Evolutionary conservation across 805 yeast species (phyloP), one percentile per base, ranked within the genome.

Genomic region (Ascoidea tarda): DNA sequence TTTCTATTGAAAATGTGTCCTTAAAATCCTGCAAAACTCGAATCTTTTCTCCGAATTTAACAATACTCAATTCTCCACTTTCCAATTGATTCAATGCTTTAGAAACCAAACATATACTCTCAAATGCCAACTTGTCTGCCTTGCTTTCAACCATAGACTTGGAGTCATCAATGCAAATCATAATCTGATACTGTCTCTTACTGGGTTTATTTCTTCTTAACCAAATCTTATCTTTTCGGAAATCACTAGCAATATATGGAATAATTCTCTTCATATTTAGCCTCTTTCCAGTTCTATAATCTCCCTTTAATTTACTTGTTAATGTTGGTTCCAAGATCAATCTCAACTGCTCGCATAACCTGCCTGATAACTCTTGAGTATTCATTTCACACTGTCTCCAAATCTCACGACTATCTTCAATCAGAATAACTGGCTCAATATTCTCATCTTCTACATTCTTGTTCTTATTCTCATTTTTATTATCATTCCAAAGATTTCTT

Each of bases 181-280:
- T 87, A 57, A 93, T 87, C 71, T 93, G 99, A 66, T 93, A 93
- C 65, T 90, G 93, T 62, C 99, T 82, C 72, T 93, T 93, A 59
- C 95, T 86, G 53, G 99, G 99, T 64, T 93, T 91, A 5, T 97
- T 89, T 68, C 99, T 80, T 65, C 96, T 80, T 69, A 93, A 76
- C 99, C 99, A 93, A 54, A 93, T 93, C 73, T 93, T 93, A 67
- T 93, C 99, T 66, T 93, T 93, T 62, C 96, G 82, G 78, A 88
- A 93, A 62, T 89, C 96, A 46, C 96, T 87, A 0, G 99, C 99
- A 72, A 93, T 93, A 67, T 91, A 93, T 5, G 98, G 96, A 62
- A 93, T 93, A 61, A 93, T 93, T 59, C 97, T 77, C 73, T 91
- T 93, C 98, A 93, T 90, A 68, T 93, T 93, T 61, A 93, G 77